Base-by-base conservation (phyloP, 2,329 filamentous ascomycete genomes). In the Neurospora crassa region DNA sequence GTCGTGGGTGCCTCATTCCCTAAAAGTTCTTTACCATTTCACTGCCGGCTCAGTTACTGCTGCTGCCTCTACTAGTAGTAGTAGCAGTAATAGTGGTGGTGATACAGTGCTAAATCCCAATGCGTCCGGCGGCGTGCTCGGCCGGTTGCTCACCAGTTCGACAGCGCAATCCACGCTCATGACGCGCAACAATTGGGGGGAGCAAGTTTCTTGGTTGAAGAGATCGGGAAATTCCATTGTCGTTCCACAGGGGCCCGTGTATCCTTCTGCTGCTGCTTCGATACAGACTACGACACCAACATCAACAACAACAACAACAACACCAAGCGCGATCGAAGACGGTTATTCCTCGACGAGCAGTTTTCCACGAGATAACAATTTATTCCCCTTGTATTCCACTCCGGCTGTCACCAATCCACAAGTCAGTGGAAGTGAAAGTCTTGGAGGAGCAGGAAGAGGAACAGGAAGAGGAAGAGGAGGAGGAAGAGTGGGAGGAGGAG, bases 161-260 rank as follows among this genome's bases (percentile, higher is more conserved):
- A 63, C 53, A 63, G 53, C 53, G 53, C 78, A 78, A 78, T 71
- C 79, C 80, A 83, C 78, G 82, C 85, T 85, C 82, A 89, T 89
- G 87, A 89, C 87, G 82, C 86, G 85, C 78, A 88, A 89, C 81
- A 89, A 89, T 77, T 83, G 89, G 72, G 79, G 80, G 76, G 83
- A 86, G 77, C 85, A 89, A 78, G 80, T 89, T 76, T 81, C 84
- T 76, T 89, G 87, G 87, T 82, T 89, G 77, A 79, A 77, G 73
- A 81, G 80, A 74, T 78, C 80, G 71, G 79, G 79, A 73, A 80
- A 83, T 47, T 81, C 81, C 47, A 74, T 77, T 34, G 76, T 74
- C 42, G 75, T 76, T 67, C 74, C 73, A 68, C 74, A 73, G 72
- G 77, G 76, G 73, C 76, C 73, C 70, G 53, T 40, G 18, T 24